Conservation (phyloP, 768 basidiomycete species). For the Erythrobasidium yunnanense region DNA sequence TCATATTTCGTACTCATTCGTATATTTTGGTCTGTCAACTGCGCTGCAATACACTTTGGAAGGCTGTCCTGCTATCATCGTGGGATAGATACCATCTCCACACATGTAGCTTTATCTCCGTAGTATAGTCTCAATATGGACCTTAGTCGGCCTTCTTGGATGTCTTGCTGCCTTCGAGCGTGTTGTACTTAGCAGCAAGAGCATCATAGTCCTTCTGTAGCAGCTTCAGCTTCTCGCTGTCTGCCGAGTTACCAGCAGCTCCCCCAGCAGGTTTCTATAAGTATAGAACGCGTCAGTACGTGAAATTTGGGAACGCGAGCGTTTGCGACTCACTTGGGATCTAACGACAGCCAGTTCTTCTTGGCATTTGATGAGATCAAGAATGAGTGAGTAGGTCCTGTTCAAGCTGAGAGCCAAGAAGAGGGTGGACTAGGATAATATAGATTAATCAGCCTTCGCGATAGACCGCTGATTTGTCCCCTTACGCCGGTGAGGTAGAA, state of each 20-base stretch:
- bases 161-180: background rate
- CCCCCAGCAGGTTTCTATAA: background rate
- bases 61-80: no score
- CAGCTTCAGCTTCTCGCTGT: constrained; percentile 19
- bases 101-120: no score
- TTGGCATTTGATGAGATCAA: constrained; percentile 80
- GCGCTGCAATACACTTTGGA: no score
- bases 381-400: constrained; percentile 79
- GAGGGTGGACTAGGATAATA: constrained; percentile 55
- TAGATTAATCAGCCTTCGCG: background rate
- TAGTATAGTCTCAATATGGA: no score
- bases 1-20: no score
- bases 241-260: background rate
- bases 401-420: constrained; percentile 93
- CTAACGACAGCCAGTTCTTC: constrained; percentile 78
- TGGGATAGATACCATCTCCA: no score
- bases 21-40: no score
- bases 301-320: no score
- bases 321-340: constrained; percentile 45
- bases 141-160: constrained; percentile 27
- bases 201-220: constrained; percentile 27
- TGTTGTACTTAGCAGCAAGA: constrained; percentile 24
- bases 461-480: background rate
- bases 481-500: constrained; percentile 65
- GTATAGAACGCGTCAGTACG: no score